phyloP scores from a whole-genome alignment of 176 grass and related monocot species.

The Puccinellia tenuiflora region DNA sequence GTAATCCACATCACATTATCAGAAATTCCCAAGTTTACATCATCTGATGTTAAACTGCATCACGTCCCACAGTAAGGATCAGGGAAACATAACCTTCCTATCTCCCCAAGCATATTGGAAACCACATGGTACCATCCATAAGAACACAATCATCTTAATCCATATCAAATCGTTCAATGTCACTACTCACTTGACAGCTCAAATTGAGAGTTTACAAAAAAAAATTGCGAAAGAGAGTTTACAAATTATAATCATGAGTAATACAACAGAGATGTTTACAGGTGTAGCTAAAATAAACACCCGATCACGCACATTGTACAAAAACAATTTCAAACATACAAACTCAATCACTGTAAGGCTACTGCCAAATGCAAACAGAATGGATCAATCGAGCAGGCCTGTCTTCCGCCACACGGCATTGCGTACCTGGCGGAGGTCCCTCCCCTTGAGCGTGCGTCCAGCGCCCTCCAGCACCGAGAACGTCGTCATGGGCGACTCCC shows the following conservation, averaged over 20 bases:
- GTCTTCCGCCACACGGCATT: conserved; percentile 77
- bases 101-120: neutral
- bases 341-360: conserved; percentile 8
- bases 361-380: conserved; percentile 8
- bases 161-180: neutral
- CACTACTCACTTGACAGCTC: neutral
- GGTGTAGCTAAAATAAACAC: conserved; percentile 43
- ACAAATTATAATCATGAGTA: neutral
- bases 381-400: conserved; percentile 76
- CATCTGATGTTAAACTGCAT: neutral
- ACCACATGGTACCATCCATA: neutral
- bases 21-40: neutral
- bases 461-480: conserved; percentile 78
- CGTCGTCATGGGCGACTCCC: conserved; percentile 61
- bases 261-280: conserved; percentile 3
- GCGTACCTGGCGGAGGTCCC: conserved; percentile 78
- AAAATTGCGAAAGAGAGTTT: no score
- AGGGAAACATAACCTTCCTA: neutral
- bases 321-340: neutral
- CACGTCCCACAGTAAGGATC: neutral
- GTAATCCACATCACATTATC: neutral
- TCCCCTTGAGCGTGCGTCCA: conserved; percentile 79
- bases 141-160: neutral
- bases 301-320: conserved; percentile 32
- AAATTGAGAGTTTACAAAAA: conserved; percentile 4